phyloP scores from a whole-genome alignment of 495 filamentous ascomycete genomes.

The Pyrenopolyporus hunteri region DNA sequence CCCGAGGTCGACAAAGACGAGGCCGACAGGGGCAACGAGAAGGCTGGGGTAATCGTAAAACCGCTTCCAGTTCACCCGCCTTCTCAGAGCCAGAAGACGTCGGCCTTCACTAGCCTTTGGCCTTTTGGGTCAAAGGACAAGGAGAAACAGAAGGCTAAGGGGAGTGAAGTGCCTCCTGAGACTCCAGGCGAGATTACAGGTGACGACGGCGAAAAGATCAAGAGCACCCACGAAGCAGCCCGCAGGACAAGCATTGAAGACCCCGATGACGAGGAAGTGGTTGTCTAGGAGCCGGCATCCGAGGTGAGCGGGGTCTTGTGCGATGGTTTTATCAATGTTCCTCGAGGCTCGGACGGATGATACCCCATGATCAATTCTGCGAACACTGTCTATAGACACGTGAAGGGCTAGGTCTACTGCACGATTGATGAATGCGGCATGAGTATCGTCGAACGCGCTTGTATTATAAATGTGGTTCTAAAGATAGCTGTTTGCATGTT shows the following conservation, averaged over 20 bases:
- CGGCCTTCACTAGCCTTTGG: slow-evolving; percentile 55
- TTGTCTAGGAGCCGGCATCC: slow-evolving; percentile 38
- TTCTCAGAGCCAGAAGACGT: slow-evolving; percentile 43
- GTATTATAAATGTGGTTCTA: slow-evolving; percentile 32
- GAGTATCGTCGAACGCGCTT: slow-evolving; percentile 8
- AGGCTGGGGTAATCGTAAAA: slow-evolving; percentile 50
- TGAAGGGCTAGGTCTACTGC: background rate
- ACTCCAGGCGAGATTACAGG: slow-evolving; percentile 38
- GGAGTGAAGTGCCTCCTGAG: slow-evolving; percentile 39
- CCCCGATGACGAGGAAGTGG: slow-evolving; percentile 60
- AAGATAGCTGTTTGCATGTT: slow-evolving; percentile 24
- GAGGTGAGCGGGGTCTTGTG: slow-evolving; percentile 6
- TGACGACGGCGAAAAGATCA: slow-evolving; percentile 52
- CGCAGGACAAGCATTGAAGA: slow-evolving; percentile 63
- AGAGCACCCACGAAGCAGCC: slow-evolving; percentile 57
- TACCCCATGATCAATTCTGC: slow-evolving; percentile 17
- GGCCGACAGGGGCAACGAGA: slow-evolving; percentile 28
- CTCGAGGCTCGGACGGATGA: slow-evolving; percentile 12
- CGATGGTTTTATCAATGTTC: slow-evolving; percentile 18
- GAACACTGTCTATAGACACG: background rate
- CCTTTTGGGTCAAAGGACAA: slow-evolving; percentile 51
- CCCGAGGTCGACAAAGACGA: slow-evolving; percentile 49
- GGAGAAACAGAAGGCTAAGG: slow-evolving; percentile 43
- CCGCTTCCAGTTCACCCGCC: slow-evolving; percentile 54
- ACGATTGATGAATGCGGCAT: slow-evolving; percentile 10